These are phyloP conservation scores for Hymenoscyphus fraxineus DNA, from an alignment of 2,329 filamentous ascomycete genomes.

Conservation along the genomic window DNA sequence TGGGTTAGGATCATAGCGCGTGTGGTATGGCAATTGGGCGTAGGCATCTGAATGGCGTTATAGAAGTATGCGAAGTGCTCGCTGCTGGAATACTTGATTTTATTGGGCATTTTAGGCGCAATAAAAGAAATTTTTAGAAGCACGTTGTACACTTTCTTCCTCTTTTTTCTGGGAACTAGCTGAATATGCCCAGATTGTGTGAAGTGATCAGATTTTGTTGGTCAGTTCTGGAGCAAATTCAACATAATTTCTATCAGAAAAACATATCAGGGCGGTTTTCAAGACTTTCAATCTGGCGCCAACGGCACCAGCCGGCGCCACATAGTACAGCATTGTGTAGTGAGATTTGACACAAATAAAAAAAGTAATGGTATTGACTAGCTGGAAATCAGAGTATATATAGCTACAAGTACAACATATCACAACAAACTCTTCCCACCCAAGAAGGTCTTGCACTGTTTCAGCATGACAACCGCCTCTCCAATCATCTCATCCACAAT, in stretches of 20 bases:
- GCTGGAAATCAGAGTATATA: not conserved
- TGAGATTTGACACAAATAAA: not conserved
- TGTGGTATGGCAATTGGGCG: slow-evolving; percentile 8
- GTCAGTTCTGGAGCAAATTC: too few species aligned
- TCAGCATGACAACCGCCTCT: slow-evolving; percentile 67
- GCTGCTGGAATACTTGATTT: slow-evolving; percentile 24
- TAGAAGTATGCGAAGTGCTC: slow-evolving; percentile 36
- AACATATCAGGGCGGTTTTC: too few species aligned
- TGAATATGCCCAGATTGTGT: not conserved
- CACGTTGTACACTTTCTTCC: not conserved
- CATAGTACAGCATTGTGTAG: too few species aligned
- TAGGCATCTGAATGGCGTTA: slow-evolving; percentile 23
- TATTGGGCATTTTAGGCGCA: slow-evolving; percentile 3
- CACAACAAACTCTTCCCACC: slow-evolving; percentile 37
- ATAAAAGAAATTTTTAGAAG: not conserved
- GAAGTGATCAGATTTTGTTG: too few species aligned
- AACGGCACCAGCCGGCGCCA: too few species aligned
- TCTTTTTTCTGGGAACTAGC: not conserved
- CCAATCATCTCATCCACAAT: slow-evolving; percentile 91
- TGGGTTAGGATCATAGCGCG: not conserved
- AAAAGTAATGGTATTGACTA: not conserved
- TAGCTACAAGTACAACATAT: slow-evolving; percentile 2
- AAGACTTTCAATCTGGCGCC: too few species aligned
- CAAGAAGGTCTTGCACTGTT: slow-evolving; percentile 59
- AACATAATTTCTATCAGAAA: too few species aligned